Conservation (phyloP, 306 rosid species). For the Trichosanthes truncata region DNA sequence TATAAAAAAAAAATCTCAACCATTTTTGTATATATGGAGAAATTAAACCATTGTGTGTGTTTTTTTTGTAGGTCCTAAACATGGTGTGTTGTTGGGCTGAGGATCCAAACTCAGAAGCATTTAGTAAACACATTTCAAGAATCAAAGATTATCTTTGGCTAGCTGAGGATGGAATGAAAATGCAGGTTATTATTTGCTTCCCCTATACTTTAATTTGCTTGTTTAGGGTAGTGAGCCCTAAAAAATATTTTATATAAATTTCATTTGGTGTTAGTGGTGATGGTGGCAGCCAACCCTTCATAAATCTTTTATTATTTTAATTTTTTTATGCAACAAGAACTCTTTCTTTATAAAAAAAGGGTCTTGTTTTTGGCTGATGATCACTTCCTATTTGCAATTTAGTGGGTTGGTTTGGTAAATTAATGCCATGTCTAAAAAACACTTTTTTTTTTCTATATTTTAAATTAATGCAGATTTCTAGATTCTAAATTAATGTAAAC, state of each 20-base stretch:
- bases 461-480: too few species aligned
- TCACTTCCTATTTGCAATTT: background rate
- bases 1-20: background rate
- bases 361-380: background rate
- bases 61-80: slow-evolving; percentile 42
- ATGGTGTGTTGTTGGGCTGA: slow-evolving; percentile 83
- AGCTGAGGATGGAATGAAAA: slow-evolving; percentile 89
- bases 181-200: slow-evolving; percentile 40
- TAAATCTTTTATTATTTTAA: too few species aligned
- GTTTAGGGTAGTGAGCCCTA: background rate
- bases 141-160: slow-evolving; percentile 77
- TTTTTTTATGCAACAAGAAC: too few species aligned
- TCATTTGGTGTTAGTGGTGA: too few species aligned
- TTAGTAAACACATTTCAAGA: slow-evolving; percentile 51
- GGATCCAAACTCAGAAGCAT: slow-evolving; percentile 57
- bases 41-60: background rate
- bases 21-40: background rate
- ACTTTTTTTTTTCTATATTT: too few species aligned
- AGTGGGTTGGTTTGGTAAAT: background rate
- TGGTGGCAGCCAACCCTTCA: too few species aligned
- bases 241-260: background rate
- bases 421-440: too few species aligned
- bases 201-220: background rate
- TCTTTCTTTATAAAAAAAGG: too few species aligned
- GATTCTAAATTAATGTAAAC: too few species aligned